phyloP scores from a whole-genome alignment of 805 yeast species.

The Zygosaccharomyces bisporus region DNA sequence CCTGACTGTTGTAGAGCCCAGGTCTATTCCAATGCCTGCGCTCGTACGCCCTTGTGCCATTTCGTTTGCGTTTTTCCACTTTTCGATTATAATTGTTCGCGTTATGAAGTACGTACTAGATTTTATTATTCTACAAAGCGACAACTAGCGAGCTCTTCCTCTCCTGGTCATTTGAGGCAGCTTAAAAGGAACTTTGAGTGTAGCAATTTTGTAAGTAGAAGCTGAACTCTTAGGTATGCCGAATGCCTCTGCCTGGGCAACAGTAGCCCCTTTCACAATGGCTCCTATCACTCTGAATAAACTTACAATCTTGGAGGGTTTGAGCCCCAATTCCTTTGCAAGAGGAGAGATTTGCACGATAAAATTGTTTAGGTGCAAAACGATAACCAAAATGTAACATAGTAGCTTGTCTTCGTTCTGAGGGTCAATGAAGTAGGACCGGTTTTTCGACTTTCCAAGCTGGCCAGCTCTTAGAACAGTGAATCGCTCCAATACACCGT shows the following conservation, averaged over 20 bases:
- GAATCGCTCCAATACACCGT: constrained; percentile 68
- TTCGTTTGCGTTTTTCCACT: background rate
- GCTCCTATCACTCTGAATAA: constrained; percentile 84
- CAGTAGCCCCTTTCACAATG: constrained; percentile 62
- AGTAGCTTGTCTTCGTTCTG: constrained; percentile 80
- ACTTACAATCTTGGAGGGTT: constrained; percentile 65
- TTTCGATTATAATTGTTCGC: background rate
- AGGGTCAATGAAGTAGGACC: constrained; percentile 80
- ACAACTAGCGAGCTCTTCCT: constrained; percentile 40
- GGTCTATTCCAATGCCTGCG: constrained; percentile 44
- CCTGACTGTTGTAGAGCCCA: constrained; percentile 51
- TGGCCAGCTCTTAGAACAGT: constrained; percentile 61
- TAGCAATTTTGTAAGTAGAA: constrained; percentile 70
- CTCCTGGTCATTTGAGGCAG: constrained; percentile 78
- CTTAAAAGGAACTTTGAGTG: constrained; percentile 81
- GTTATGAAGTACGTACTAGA: constrained; percentile 1
- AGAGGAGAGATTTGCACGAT: constrained; percentile 72
- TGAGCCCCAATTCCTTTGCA: constrained; percentile 78
- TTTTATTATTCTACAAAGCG: background rate
- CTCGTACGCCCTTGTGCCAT: background rate
- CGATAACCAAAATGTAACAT: constrained; percentile 68
- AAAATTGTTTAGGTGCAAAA: constrained; percentile 73
- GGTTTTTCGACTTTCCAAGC: constrained; percentile 70
- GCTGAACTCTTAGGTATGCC: constrained; percentile 61
- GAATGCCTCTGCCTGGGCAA: constrained; percentile 69